phyloP scores from a whole-genome alignment of 192 early-diverging fungal genomes.

The Mortierella antarctica region DNA sequence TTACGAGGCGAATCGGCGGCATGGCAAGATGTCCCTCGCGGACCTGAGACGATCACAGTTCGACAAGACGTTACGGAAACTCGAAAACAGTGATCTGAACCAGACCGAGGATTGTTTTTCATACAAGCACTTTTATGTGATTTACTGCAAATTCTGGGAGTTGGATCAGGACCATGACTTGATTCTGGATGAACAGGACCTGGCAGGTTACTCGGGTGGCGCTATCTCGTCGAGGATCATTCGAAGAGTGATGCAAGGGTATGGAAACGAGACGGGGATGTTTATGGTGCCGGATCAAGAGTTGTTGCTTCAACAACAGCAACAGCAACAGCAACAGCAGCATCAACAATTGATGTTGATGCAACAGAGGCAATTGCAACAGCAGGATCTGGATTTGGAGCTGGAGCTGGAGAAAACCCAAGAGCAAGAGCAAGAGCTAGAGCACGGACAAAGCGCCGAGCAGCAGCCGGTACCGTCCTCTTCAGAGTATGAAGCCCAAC shows the following conservation, averaged over 20 bases:
- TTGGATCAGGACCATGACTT: slow-evolving; percentile 92
- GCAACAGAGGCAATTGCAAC: slow-evolving; percentile 24
- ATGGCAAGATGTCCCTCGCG: slow-evolving; percentile 77
- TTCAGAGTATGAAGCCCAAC: too few relatives aligned
- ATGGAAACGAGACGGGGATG: slow-evolving; percentile 66
- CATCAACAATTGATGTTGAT: not conserved
- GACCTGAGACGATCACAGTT: slow-evolving; percentile 81
- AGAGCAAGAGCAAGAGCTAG: slow-evolving; percentile 2
- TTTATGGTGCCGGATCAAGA: slow-evolving; percentile 48
- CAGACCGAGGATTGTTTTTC: slow-evolving; percentile 89
- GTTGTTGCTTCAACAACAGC: slow-evolving; percentile 23
- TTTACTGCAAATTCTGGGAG: slow-evolving; percentile 98
- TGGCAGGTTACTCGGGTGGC: slow-evolving; percentile 78
- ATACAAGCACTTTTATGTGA: slow-evolving; percentile 98
- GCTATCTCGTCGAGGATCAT: slow-evolving; percentile 77
- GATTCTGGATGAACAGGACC: slow-evolving; percentile 73
- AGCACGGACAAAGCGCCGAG: not conserved
- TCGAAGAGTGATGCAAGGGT: slow-evolving; percentile 76
- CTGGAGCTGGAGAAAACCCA: slow-evolving; percentile 5
- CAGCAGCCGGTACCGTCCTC: too few relatives aligned
- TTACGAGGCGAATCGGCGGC: slow-evolving; percentile 75
- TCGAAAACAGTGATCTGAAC: slow-evolving; percentile 68
- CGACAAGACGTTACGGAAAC: slow-evolving; percentile 65
- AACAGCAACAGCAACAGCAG: slow-evolving; percentile 37
- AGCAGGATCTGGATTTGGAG: not conserved